Conservation (phyloP, 2,329 filamentous ascomycete genomes). For the Stachybotrys elegans region DNA sequence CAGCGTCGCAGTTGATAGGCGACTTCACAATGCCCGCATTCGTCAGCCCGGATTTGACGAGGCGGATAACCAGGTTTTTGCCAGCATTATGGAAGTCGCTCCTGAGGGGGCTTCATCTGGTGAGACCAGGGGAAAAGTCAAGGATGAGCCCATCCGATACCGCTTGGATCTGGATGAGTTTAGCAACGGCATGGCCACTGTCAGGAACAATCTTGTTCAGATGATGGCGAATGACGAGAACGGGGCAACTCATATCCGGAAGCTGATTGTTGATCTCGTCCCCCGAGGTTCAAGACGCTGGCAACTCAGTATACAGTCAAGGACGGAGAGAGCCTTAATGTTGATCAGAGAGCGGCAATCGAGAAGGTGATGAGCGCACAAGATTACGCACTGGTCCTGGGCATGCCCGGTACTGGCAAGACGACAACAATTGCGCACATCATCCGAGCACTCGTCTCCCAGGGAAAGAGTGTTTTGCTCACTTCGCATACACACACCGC, state of each 20-base stretch:
- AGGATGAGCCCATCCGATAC: constrained; percentile 60
- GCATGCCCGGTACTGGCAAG: constrained; percentile 97
- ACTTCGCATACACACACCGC: constrained; percentile 97
- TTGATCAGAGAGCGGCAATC: constrained; percentile 81
- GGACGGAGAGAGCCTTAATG: constrained; percentile 66
- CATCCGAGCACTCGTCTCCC: constrained; percentile 80
- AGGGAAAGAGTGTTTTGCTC: constrained; percentile 87
- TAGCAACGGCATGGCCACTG: constrained; percentile 92
- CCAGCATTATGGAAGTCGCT: constrained; percentile 83
- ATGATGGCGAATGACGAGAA: constrained; percentile 79
- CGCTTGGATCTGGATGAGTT: constrained; percentile 97
- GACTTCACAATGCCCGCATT: constrained; percentile 79
- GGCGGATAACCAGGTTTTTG: constrained; percentile 75
- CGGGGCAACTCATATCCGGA: constrained; percentile 66
- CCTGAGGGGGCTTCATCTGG: constrained; percentile 46
- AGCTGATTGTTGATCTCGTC: constrained; percentile 72
- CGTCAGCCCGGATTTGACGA: constrained; percentile 72
- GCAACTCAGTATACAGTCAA: constrained; percentile 60
- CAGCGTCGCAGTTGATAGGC: constrained; percentile 83
- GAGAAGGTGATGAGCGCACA: constrained; percentile 93
- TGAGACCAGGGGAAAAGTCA: constrained; percentile 46
- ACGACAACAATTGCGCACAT: constrained; percentile 98
- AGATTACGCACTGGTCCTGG: constrained; percentile 94
- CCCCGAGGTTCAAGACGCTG: constrained; percentile 66
- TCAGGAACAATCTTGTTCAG: constrained; percentile 88